Evolutionary conservation across 2,329 filamentous ascomycete genomes (phyloP).

Genomic region (Beauveria caledonica): DNA sequence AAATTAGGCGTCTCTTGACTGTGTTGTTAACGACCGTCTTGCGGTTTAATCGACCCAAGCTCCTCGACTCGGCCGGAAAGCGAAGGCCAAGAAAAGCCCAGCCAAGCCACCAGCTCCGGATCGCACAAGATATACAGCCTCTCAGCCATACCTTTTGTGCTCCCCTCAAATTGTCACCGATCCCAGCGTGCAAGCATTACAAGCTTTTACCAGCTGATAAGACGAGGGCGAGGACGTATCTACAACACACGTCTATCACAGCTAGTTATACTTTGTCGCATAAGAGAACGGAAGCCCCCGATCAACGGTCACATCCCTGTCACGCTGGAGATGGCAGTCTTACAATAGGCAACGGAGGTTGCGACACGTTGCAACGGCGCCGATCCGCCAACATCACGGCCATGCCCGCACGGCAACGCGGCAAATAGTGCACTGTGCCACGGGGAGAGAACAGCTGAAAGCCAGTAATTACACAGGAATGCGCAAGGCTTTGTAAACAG

Average conservation of each 20-base stretch:
- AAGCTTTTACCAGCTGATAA: background rate
- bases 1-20: background rate
- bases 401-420: background rate
- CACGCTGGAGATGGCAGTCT: background rate
- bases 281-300: background rate
- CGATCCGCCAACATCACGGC: background rate
- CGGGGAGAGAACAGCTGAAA: background rate
- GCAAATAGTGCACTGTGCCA: conserved; percentile 3
- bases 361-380: background rate
- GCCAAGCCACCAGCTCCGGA: background rate
- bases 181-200: background rate
- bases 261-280: background rate
- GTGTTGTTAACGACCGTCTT: background rate
- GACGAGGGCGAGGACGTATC: background rate
- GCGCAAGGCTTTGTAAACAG: background rate
- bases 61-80: background rate
- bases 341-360: background rate
- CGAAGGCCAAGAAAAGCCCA: background rate
- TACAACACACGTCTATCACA: background rate
- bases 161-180: background rate
- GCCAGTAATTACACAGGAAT: background rate
- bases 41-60: background rate
- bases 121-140: too few species aligned
- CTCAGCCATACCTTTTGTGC: too few species aligned
- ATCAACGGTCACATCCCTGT: background rate